Percentiles rank a stretch among this genome's conserved stretches.
Conservation (phyloP, 169 alveolate species). For the Besnoitia besnoiti region DNA sequence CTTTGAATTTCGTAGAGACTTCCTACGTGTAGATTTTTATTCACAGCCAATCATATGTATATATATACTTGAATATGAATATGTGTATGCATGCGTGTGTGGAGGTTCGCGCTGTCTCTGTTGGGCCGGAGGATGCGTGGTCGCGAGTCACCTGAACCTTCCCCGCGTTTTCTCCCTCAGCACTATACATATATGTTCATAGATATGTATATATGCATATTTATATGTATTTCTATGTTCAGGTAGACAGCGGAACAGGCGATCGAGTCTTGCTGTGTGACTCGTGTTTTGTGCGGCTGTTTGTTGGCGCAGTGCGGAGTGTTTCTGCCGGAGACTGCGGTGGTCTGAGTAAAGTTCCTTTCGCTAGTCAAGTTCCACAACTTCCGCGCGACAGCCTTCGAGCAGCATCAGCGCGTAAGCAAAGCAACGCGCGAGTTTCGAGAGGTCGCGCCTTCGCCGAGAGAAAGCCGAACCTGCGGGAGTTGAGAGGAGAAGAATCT, state of each 20-base stretch:
- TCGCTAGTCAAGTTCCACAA: conserved; percentile 85
- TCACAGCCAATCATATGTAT: too few species aligned
- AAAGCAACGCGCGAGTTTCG: too few species aligned
- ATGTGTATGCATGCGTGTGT: background rate
- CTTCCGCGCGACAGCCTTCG: conserved; percentile 76
- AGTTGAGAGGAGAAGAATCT: too few species aligned
- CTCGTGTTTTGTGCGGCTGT: background rate
- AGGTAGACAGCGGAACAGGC: too few species aligned
- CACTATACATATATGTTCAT: too few species aligned
- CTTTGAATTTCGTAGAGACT: background rate
- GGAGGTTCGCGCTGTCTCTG: background rate
- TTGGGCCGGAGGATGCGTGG: background rate
- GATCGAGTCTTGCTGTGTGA: background rate
- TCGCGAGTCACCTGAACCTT: too few species aligned
- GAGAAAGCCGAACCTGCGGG: too few species aligned
- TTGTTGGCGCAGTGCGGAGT: conserved; percentile 73
- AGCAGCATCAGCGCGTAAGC: conserved; percentile 28
- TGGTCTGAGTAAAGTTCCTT: conserved; percentile 86
- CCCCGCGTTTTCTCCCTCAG: too few species aligned
- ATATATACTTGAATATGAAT: background rate
- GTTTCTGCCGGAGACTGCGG: conserved; percentile 81
- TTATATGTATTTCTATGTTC: background rate
- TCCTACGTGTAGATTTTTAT: background rate
- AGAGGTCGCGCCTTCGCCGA: too few species aligned
- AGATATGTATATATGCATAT: too few species aligned